These are phyloP conservation scores for Cladosporium oxysporum DNA, from an alignment of 2,329 filamentous ascomycete genomes.

Conservation along the genomic window DNA sequence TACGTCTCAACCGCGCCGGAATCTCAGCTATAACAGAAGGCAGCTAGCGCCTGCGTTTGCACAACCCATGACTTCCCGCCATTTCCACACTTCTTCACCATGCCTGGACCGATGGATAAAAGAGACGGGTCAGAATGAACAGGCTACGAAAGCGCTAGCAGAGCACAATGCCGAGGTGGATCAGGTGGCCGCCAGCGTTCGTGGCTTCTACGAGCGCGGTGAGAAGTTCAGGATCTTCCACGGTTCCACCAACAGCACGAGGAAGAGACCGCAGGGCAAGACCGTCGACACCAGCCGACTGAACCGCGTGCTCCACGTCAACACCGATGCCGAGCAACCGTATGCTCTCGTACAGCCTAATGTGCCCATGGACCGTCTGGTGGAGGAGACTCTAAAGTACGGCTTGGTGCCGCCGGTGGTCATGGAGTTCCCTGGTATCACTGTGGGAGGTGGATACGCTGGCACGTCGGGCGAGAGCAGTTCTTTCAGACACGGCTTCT, in stretches of 20 bases:
- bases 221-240: constrained; percentile 74
- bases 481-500: constrained; percentile 66
- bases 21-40: neutral
- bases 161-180: constrained; percentile 40
- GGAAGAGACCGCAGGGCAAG: constrained; percentile 34
- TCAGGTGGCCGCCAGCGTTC: constrained; percentile 49
- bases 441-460: constrained; percentile 66
- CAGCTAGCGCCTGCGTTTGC: neutral
- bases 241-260: constrained; percentile 75
- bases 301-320: constrained; percentile 50
- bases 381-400: constrained; percentile 57
- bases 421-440: constrained; percentile 72
- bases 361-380: constrained; percentile 66
- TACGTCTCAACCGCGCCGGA: neutral
- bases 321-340: constrained; percentile 46
- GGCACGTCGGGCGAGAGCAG: constrained; percentile 68
- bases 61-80: neutral
- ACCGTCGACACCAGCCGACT: constrained; percentile 51
- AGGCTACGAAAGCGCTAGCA: constrained; percentile 36
- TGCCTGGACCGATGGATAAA: neutral
- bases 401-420: constrained; percentile 65
- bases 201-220: constrained; percentile 52
- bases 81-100: neutral
- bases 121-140: constrained; percentile 30
- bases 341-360: constrained; percentile 64